Percentiles rank a stretch among this genome's conserved stretches.
Conservation (phyloP, 2,329 filamentous ascomycete genomes). For the Kalmusia sp. region DNA sequence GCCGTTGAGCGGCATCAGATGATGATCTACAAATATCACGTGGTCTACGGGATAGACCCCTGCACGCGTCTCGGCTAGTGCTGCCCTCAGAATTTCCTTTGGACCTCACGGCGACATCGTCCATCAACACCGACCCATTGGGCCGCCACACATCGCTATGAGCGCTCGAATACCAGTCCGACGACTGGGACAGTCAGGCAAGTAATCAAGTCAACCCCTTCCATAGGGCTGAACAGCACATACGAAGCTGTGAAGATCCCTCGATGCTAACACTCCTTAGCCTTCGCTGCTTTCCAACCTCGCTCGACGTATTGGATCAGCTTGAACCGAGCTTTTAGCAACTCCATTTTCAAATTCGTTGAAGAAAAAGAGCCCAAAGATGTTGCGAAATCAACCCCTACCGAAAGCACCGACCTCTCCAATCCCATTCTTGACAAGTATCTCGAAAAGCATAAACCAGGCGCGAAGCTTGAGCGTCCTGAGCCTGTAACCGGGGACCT, state of each 20-base stretch:
- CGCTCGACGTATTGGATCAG: constrained; percentile 23
- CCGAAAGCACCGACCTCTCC: constrained; percentile 33
- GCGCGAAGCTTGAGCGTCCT: constrained; percentile 11
- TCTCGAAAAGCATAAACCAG: constrained; percentile 33
- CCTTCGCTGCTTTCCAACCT: constrained; percentile 31
- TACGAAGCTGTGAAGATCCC: neutral
- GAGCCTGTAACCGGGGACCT: constrained; percentile 24
- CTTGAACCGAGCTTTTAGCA: constrained; percentile 22
- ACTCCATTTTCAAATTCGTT: constrained; percentile 4
- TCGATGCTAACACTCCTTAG: constrained; percentile 13
- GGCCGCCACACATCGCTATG: constrained; percentile 57
- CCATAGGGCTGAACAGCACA: neutral
- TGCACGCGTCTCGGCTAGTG: constrained; percentile 21
- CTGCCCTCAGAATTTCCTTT: constrained; percentile 27
- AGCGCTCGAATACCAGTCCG: constrained; percentile 69
- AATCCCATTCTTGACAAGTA: constrained; percentile 71
- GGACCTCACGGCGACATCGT: constrained; percentile 17
- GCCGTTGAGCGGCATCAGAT: constrained; percentile 4
- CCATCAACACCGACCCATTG: constrained; percentile 34
- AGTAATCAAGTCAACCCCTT: constrained; percentile 20
- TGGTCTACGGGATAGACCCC: constrained; percentile 1
- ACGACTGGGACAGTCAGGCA: constrained; percentile 68
- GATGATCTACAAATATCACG: constrained; percentile 12
- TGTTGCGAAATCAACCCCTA: too few relatives aligned
- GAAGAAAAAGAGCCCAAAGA: constrained; percentile 9